phyloP scores from a whole-genome alignment of 2,329 filamentous ascomycete species.

The Parasarocladium wereldwijsianum region DNA sequence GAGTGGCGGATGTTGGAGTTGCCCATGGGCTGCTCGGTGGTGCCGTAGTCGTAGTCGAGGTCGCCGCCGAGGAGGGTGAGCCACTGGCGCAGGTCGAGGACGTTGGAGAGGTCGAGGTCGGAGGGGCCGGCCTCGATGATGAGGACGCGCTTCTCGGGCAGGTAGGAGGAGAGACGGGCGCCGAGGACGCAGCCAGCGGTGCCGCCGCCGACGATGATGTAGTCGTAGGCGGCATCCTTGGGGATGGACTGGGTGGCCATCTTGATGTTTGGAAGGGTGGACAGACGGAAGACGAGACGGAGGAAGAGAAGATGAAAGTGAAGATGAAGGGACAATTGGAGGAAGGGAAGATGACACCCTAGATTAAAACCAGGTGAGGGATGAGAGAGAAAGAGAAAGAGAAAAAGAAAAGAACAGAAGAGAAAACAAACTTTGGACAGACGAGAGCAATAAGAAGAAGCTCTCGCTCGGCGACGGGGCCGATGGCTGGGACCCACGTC shows the following conservation, averaged over 20 bases:
- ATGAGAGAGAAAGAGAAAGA: conserved; percentile 1
- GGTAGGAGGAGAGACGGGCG: conserved; percentile 64
- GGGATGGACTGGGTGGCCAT: conserved; percentile 59
- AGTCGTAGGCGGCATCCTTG: conserved; percentile 58
- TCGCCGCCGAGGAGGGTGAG: conserved; percentile 70
- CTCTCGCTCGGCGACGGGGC: background rate
- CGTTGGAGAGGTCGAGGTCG: conserved; percentile 77
- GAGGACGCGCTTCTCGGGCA: conserved; percentile 68
- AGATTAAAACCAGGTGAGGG: no score
- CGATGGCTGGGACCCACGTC: no score
- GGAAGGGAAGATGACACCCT: no score
- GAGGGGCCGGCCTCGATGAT: conserved; percentile 81
- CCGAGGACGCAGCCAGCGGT: conserved; percentile 79
- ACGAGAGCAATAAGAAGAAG: background rate
- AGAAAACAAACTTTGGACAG: background rate
- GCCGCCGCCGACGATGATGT: conserved; percentile 73
- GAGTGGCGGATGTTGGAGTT: conserved; percentile 90
- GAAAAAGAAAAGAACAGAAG: background rate
- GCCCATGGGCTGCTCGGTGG: conserved; percentile 78
- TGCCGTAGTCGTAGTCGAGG: conserved; percentile 83
- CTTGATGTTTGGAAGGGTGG: conserved; percentile 29
- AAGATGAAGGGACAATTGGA: background rate
- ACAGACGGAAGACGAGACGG: background rate
- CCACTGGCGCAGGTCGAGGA: conserved; percentile 80
- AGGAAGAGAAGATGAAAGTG: background rate